phyloP scores from a whole-genome alignment of 306 rosid species.

The Corylus americana region DNA sequence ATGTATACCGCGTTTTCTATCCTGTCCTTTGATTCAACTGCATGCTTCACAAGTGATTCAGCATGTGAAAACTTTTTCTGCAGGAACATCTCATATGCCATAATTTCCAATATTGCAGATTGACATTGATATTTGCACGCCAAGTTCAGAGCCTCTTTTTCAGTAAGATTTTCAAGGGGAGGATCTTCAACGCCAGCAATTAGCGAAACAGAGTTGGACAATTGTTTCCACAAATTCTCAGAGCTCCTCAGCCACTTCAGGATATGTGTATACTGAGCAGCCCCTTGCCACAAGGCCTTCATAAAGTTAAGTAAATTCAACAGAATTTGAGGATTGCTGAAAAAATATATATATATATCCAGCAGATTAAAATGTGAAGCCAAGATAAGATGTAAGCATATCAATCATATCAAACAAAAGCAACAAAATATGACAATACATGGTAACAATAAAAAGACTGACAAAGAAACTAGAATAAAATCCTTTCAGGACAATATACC shows the following conservation, averaged over 20 bases:
- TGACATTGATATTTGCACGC: constrained; percentile 68
- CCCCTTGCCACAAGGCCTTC: constrained; percentile 86
- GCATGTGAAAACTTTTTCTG: constrained; percentile 74
- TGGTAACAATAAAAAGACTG: constrained; percentile 10
- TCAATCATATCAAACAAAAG: constrained; percentile 15
- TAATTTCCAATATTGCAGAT: constrained; percentile 65
- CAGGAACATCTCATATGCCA: constrained; percentile 79
- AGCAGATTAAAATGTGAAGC: constrained; percentile 22
- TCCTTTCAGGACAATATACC: constrained; percentile 39
- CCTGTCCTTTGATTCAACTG: constrained; percentile 54
- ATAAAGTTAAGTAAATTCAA: constrained; percentile 72
- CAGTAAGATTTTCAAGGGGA: constrained; percentile 36
- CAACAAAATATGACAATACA: constrained; percentile 9
- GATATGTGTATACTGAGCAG: constrained; percentile 58
- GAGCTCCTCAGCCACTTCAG: constrained; percentile 61
- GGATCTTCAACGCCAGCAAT: constrained; percentile 40
- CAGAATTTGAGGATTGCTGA: constrained; percentile 67
- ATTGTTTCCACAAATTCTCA: constrained; percentile 56
- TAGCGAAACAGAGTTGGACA: constrained; percentile 48
- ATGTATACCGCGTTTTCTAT: constrained; percentile 33
- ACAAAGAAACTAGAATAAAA: constrained; percentile 9
- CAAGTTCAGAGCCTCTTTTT: constrained; percentile 49
- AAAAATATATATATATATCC: too few relatives aligned
- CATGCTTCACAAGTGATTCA: constrained; percentile 58
- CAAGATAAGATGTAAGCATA: constrained; percentile 8